Base-by-base conservation (phyloP, 2,329 filamentous ascomycete genomes). In the Torrubiellomyces zombiae region DNA sequence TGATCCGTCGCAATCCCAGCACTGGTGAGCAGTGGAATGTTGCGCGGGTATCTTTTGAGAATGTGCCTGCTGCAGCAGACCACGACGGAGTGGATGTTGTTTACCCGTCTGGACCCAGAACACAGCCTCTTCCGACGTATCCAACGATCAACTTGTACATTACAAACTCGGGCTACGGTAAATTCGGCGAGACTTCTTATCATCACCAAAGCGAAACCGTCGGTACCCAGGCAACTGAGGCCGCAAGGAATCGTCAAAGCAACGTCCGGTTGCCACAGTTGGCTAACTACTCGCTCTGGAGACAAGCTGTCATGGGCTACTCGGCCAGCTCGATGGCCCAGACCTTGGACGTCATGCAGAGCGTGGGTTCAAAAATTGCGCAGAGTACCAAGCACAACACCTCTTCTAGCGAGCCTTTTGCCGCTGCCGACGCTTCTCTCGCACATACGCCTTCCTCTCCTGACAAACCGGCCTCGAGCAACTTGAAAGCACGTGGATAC, bases 11-110 rank as follows among this genome's bases (percentile, higher is more conserved):
- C 34, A 74, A 83, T 42, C 75, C 75, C 1, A 58, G 63, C 13
- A 67, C 72, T 7, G 69, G 70, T 6, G 60, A 59, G 27, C 78
- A 83, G 45, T 82, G 76, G 75, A 83, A 83, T 40, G 63, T 83
- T 9, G 78, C 72, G 13, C 70, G 60, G 27, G 61, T 82, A 24
- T 62, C 60, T 2, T 68, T n/a, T n/a, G n/a, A n/a, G n/a, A n/a
- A n/a, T n/a, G n/a, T n/a, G n/a, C n/a, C n/a, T n/a, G n/a, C n/a
- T n/a, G n/a, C n/a, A n/a, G n/a, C n/a, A n/a, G n/a, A n/a, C n/a
- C n/a, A n/a, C n/a, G n/a, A n/a, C n/a, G n/a, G n/a, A n/a, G n/a
- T n/a, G n/a, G n/a, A n/a, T n/a, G n/a, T n/a, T n/a, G n/a, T n/a
- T n/a, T n/a, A n/a, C n/a, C n/a, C n/a, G n/a, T n/a, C n/a, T n/a